Conservation (phyloP, 805 yeast genomes). For the Kregervanrija fluxuum region DNA sequence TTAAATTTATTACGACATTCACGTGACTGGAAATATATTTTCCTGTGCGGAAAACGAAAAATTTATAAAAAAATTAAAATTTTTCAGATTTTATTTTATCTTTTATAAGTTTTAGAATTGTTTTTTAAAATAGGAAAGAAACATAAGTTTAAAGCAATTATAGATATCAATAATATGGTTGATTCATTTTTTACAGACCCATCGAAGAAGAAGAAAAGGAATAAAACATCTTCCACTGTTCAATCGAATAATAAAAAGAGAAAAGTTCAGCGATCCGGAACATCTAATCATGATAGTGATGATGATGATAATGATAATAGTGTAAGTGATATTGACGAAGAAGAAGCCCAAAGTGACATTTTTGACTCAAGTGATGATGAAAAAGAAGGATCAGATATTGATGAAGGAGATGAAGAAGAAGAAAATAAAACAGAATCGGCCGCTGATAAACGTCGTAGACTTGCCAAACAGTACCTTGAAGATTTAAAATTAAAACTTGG, state of each 20-base stretch:
- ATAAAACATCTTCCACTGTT: slow-evolving; percentile 23
- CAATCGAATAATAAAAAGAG: slow-evolving; percentile 12
- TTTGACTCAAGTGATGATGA: slow-evolving; percentile 21
- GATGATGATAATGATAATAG: slow-evolving; percentile 36
- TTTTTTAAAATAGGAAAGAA: too few relatives aligned
- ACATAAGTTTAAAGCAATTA: too few relatives aligned
- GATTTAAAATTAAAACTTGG: slow-evolving; percentile 54
- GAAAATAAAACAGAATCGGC: slow-evolving; percentile 72
- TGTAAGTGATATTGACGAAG: slow-evolving; percentile 29
- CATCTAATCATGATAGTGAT: slow-evolving; percentile 30
- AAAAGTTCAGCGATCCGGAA: slow-evolving; percentile 10
- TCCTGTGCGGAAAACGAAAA: too few relatives aligned
- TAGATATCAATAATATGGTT: slow-evolving; percentile 29
- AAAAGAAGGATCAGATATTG: slow-evolving; percentile 22
- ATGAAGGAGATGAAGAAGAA: slow-evolving; percentile 55
- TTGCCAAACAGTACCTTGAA: slow-evolving; percentile 88
- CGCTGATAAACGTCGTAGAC: slow-evolving; percentile 88
- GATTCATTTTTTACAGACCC: slow-evolving; percentile 63
- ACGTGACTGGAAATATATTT: too few relatives aligned
- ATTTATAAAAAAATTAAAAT: too few relatives aligned
- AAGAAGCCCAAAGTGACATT: slow-evolving; percentile 27
- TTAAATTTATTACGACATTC: too few relatives aligned
- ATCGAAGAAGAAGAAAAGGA: slow-evolving; percentile 41
- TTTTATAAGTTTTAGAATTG: too few relatives aligned
- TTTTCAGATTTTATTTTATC: too few relatives aligned